Percentiles rank a stretch among this genome's conserved stretches.
Evolutionary conservation across 257 asterid species (phyloP).

Genomic region (Nicotiana paniculata): DNA sequence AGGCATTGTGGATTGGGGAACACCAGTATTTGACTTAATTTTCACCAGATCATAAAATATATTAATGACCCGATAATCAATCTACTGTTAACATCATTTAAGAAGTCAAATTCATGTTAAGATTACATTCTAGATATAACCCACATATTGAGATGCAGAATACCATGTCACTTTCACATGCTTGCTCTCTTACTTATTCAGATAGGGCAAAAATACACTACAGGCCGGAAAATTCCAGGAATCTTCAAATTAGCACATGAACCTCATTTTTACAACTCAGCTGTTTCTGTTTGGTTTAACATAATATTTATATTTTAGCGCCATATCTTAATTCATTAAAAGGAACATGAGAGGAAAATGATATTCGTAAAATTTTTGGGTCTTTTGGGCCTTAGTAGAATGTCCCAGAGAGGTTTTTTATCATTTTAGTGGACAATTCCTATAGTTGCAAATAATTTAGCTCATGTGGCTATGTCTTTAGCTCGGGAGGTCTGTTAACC

Average conservation of each 20-base stretch:
- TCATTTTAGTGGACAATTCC: neutral
- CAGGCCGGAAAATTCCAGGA: neutral
- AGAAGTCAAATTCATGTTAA: neutral
- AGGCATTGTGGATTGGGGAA: neutral
- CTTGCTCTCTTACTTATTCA: neutral
- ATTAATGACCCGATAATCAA: neutral
- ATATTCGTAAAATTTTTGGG: neutral
- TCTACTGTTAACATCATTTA: neutral
- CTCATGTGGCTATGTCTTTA: neutral
- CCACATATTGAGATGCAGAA: neutral
- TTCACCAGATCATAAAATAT: neutral
- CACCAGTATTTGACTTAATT: neutral
- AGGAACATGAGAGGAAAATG: neutral
- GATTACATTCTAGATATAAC: neutral
- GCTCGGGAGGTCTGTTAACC: neutral
- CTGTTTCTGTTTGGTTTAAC: neutral
- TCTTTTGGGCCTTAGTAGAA: neutral
- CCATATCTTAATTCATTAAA: neutral
- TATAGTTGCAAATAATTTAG: neutral
- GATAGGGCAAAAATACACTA: neutral
- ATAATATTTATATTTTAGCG: neutral
- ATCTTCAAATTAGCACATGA: neutral
- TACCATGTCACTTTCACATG: neutral
- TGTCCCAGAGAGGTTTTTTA: neutral
- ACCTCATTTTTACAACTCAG: neutral